Evolutionary conservation across 75 land plant species (phyloP), one percentile per base, ranked within the genome.

Genomic region (Selaginella tamariscina): DNA sequence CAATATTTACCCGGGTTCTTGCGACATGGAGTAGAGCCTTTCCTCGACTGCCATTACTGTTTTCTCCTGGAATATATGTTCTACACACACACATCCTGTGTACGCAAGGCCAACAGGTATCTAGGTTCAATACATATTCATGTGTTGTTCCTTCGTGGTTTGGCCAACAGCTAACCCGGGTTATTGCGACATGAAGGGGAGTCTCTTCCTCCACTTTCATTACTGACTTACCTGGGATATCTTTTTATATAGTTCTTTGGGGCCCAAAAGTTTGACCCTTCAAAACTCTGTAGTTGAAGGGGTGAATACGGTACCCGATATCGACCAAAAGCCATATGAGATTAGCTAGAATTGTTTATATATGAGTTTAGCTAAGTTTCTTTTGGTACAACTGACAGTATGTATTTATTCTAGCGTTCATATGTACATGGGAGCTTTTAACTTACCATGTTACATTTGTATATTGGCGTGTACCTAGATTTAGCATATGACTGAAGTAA

Each of bases 181-280:
- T 39, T 39, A n/a, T 39, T 39, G 49, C 49, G 49, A 39, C 49
- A 39, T 39, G 49, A 15, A 39, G 49, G 5, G 49, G 49, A 39
- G 49, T 15, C 5, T 39, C n/a, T 39, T 5, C 49, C 49, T 39
- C 49, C 49, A 5, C 49, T 39, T 39, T 15, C 49, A 39, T 39
- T 39, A 39, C 49, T 39, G 49, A 39, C 15, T 39, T 39, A 15
- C 49, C 49, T 39, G 49, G 49, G 15, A 39, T 5, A 39, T 33
- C 56, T 91, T 88, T 85, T 90, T 92, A 18, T 88, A 92, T 39
- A 39, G 11, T 39, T 39, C 11, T 5, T 39, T 39, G 11, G 49
- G n/a, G n/a, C n/a, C n/a, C n/a, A n/a, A n/a, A n/a, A n/a, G n/a
- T n/a, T n/a, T n/a, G n/a, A n/a, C n/a, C n/a, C n/a, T n/a, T n/a